Conservation (phyloP, 2,329 filamentous ascomycete species). For the Colletotrichum karsti region DNA sequence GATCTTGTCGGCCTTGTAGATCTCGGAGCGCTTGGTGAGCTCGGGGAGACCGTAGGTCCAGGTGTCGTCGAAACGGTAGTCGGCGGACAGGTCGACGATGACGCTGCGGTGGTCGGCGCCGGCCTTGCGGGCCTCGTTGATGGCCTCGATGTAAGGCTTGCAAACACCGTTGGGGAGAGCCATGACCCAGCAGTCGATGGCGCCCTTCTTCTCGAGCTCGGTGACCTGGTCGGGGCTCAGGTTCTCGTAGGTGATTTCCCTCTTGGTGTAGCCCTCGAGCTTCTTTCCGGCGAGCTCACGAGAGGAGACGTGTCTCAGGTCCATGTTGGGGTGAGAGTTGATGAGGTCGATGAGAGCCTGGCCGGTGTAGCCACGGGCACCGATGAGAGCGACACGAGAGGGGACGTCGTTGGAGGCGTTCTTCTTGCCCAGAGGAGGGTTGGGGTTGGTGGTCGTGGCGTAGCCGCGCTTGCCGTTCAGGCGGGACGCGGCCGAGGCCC, state of each 20-base stretch:
- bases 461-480: conserved; percentile 32
- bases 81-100: conserved; percentile 94
- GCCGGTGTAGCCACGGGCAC: conserved; percentile 92
- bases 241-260: conserved; percentile 92
- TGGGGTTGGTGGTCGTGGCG: conserved; percentile 77
- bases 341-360: conserved; percentile 89
- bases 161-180: conserved; percentile 95
- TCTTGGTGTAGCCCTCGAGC: conserved; percentile 90
- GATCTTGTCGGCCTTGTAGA: conserved; percentile 83
- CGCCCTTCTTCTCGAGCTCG: conserved; percentile 82
- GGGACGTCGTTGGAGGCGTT: conserved; percentile 79
- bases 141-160: conserved; percentile 91
- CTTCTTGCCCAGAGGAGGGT: conserved; percentile 88
- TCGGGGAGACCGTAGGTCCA: conserved; percentile 96
- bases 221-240: conserved; percentile 86
- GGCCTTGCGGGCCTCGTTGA: conserved; percentile 73
- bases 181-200: conserved; percentile 98
- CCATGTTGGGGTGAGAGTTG: conserved; percentile 88
- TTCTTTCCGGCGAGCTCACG: conserved; percentile 89
- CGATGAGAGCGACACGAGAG: conserved; percentile 85
- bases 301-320: conserved; percentile 90
- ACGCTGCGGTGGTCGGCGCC: conserved; percentile 68
- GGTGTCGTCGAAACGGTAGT: conserved; percentile 86
- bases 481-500: conserved; percentile 31
- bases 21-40: conserved; percentile 78